Base-by-base conservation (phyloP, 768 basidiomycete genomes). In the Leccinellum luteum region DNA sequence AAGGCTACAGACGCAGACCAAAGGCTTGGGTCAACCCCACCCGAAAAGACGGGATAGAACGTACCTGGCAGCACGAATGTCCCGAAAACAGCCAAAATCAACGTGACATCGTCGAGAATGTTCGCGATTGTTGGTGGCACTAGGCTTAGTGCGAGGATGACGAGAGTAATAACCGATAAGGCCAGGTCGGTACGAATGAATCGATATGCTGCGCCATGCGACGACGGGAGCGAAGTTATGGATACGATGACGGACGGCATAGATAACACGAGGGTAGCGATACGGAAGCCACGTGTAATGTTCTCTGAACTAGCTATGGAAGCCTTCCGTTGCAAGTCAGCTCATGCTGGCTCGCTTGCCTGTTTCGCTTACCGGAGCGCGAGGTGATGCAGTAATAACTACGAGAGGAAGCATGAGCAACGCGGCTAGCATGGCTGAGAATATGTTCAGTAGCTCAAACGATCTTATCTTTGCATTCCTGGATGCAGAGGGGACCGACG, bases 31-130 rank as follows among this genome's bases (percentile, higher is more conserved):
- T 25, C 30, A 32, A 25, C 15, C 12, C 7, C 28, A 38, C 19
- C 0, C n/a, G 32, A 19, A 38, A 51, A 1, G 14, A 56, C 1
- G n/a, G 30, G 43, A 27, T 8, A 48, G 23, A 48, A 56, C 76
- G 51, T 64, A 82, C 85, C 83, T 57, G 89, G 87, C 2, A 89
- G 70, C 52, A 86, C 73, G 69, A 85, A 91, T 10, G 85, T 83
- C 60, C 82, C 78, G 2, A 73, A 66, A 54, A 87, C 77, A 5
- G 83, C 78, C 52, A 79, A 74, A 34, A 84, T 68, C 23, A 90
- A 66, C 27, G 79, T 70, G 19, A 77, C 60, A 57, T 84, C 80
- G 48, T 79, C 80, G 25, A 86, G 67, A 14, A 80, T 65, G 48
- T 69, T 58, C 14, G 72, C 67, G n/a, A 76, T 55, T 14, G 62